phyloP scores from a whole-genome alignment of 2,329 filamentous ascomycete genomes.

The Diaporthe ampelina region DNA sequence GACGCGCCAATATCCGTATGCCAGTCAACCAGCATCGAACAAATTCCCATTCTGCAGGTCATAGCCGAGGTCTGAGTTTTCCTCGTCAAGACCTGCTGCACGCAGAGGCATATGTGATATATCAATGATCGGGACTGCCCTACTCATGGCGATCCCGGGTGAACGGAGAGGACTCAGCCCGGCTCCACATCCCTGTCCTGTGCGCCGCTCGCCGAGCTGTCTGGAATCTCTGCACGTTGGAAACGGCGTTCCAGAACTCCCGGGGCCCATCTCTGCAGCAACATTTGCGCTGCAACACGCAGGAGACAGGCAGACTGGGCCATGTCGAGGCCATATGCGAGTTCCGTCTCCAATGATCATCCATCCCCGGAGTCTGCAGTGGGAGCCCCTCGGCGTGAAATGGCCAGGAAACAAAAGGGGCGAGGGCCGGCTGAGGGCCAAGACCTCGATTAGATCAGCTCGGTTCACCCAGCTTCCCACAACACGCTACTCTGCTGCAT shows the following conservation, averaged over 20 bases:
- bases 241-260: neutral
- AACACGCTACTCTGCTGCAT: conserved; percentile 37
- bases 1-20: neutral
- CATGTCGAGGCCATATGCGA: neutral
- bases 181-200: neutral
- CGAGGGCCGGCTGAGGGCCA: neutral
- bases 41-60: conserved; percentile 6
- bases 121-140: neutral
- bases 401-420: neutral
- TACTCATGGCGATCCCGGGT: conserved; percentile 1
- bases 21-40: neutral
- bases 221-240: neutral
- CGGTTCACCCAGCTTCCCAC: conserved; percentile 1
- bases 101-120: conserved; percentile 8
- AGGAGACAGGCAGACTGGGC: neutral
- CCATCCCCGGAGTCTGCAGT: conserved; percentile 8
- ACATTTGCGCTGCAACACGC: neutral
- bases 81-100: conserved; percentile 15
- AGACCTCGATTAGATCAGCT: conserved; percentile 12
- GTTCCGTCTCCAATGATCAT: conserved; percentile 13
- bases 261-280: neutral
- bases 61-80: neutral
- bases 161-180: neutral
- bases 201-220: neutral
- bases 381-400: neutral